phyloP scores from a whole-genome alignment of 108 stramenopile genomes.

The Conticribra weissflogii region DNA sequence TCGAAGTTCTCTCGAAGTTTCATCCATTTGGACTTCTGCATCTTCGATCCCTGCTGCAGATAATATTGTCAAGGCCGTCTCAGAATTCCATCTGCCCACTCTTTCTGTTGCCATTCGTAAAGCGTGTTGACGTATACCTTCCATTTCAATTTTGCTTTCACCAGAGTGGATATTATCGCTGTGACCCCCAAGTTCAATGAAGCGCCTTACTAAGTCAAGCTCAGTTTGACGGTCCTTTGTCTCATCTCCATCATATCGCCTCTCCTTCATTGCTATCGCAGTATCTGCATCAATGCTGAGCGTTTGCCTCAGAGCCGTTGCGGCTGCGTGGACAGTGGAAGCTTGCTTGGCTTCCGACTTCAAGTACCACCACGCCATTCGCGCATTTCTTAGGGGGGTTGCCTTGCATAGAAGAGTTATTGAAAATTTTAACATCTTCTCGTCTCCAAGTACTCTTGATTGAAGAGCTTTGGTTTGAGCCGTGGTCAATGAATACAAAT shows the following conservation, averaged over 20 bases:
- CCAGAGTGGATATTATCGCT: constrained; percentile 25
- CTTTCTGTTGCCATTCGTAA: constrained; percentile 53
- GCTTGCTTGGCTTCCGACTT: constrained; percentile 71
- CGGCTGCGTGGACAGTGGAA: constrained; percentile 57
- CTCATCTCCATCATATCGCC: constrained; percentile 59
- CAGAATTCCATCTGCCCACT: constrained; percentile 78
- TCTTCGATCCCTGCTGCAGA: constrained; percentile 77
- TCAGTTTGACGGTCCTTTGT: constrained; percentile 64
- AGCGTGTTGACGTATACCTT: constrained; percentile 31
- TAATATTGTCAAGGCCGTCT: constrained; percentile 70
- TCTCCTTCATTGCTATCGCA: constrained; percentile 57
- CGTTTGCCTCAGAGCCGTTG: constrained; percentile 57
- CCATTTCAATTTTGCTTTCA: constrained; percentile 18
- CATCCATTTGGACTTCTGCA: constrained; percentile 78
- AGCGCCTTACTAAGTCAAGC: constrained; percentile 62
- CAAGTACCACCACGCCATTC: constrained; percentile 80
- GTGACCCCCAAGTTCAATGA: constrained; percentile 62
- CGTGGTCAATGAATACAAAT: constrained; percentile 20
- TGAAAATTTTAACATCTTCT: constrained; percentile 54
- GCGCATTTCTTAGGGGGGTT: constrained; percentile 62
- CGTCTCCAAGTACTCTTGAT: constrained; percentile 54
- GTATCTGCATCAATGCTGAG: constrained; percentile 58
- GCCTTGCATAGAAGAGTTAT: constrained; percentile 65
- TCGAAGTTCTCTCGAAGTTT: constrained; percentile 77
- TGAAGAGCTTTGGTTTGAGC: constrained; percentile 48